Evolutionary conservation across 1,139 yeast genomes (phyloP).

Genomic region (Candida albicans): DNA sequence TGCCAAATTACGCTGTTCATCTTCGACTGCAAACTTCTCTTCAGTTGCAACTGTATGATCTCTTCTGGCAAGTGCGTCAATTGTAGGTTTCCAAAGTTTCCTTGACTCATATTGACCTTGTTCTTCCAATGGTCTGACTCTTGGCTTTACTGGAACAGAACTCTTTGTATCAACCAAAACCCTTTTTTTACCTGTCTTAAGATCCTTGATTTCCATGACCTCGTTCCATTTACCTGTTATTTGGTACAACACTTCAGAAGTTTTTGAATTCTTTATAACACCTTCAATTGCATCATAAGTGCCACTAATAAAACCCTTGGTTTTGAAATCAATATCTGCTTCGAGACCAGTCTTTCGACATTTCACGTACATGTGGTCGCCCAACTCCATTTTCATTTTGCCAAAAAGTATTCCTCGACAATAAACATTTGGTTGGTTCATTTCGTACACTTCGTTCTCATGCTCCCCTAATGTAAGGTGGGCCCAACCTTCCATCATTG

Average conservation of each 20-base stretch:
- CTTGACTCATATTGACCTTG: constrained; percentile 84
- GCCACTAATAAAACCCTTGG: constrained; percentile 92
- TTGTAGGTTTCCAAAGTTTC: constrained; percentile 77
- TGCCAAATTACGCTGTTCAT: constrained; percentile 72
- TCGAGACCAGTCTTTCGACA: constrained; percentile 60
- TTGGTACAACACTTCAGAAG: constrained; percentile 60
- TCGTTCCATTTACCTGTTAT: constrained; percentile 95
- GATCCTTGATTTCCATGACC: constrained; percentile 66
- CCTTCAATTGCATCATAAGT: constrained; percentile 91
- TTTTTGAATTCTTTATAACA: constrained; percentile 50
- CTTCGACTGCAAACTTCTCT: constrained; percentile 84
- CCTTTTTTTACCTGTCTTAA: constrained; percentile 46
- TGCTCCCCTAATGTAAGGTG: constrained; percentile 67
- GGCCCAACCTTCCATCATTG: constrained; percentile 92
- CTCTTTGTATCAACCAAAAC: constrained; percentile 65
- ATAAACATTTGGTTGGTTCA: constrained; percentile 93
- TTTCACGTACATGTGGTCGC: constrained; percentile 80
- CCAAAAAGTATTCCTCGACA: constrained; percentile 95
- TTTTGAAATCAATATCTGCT: constrained; percentile 90
- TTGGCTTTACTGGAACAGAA: constrained; percentile 57
- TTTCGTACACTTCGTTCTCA: constrained; percentile 64
- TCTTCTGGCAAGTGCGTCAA: constrained; percentile 71
- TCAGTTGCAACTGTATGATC: constrained; percentile 83
- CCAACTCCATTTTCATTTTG: constrained; percentile 82
- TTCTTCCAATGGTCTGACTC: constrained; percentile 72